Evolutionary conservation across 1,284 basidiomycete genomes (phyloP).

Genomic region (Puccinia coronata): DNA sequence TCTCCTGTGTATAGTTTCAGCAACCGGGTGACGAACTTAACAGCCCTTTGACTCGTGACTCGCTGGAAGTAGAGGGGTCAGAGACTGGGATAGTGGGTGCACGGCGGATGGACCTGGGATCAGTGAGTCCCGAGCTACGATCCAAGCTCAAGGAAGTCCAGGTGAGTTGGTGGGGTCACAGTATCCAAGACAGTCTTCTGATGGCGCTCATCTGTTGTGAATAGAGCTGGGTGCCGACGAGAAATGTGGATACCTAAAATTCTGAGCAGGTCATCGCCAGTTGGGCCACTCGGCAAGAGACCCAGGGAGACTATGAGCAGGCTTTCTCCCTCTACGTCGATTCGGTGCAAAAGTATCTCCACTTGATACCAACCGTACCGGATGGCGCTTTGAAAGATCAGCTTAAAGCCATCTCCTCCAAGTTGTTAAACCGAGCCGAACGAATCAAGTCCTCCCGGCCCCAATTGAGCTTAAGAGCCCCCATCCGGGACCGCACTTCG

Average conservation of each 20-base stretch:
- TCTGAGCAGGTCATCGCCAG: slow-evolving; percentile 22
- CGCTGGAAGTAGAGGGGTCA: neutral
- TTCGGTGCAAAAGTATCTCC: slow-evolving; percentile 40
- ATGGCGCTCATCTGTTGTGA: neutral
- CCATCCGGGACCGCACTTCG: slow-evolving; percentile 26
- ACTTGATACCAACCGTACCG: slow-evolving; percentile 19
- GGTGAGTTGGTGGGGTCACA: slow-evolving; percentile 4
- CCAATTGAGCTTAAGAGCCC: slow-evolving; percentile 9
- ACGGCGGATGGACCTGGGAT: slow-evolving; percentile 29
- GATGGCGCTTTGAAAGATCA: slow-evolving; percentile 23
- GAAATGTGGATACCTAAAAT: neutral
- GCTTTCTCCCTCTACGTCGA: slow-evolving; percentile 34
- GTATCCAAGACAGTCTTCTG: neutral
- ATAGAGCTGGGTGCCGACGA: neutral
- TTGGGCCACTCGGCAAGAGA: slow-evolving; percentile 37
- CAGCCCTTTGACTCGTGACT: neutral
- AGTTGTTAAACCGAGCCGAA: slow-evolving; percentile 44
- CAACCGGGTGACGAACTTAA: too few species aligned
- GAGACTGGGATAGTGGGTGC: neutral
- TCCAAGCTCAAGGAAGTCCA: slow-evolving; percentile 28
- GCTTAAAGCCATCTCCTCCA: slow-evolving; percentile 37
- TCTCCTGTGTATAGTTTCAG: neutral
- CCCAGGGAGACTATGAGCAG: slow-evolving; percentile 41
- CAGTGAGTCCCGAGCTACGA: slow-evolving; percentile 23
- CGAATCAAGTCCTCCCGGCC: slow-evolving; percentile 36